Conservation (phyloP, 2,329 filamentous ascomycete genomes). For the Paramyrothecium roridum region DNA sequence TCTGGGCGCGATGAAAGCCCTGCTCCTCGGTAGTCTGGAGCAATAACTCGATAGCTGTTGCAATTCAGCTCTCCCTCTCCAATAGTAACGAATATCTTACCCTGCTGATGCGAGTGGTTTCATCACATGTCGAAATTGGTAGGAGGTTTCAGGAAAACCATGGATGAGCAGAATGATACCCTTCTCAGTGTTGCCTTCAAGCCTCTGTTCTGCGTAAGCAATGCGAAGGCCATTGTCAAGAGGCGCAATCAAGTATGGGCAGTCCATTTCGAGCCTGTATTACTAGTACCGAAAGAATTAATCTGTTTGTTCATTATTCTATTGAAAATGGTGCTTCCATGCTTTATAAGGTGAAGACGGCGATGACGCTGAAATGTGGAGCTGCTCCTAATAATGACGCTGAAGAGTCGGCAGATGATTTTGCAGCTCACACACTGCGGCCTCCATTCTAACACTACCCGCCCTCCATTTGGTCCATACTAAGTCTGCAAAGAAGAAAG, state of each 20-base stretch:
- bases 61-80: not conserved
- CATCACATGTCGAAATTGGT: slow-evolving; percentile 38
- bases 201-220: not conserved
- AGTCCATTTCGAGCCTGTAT: not conserved
- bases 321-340: not conserved
- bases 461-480: too few relatives aligned
- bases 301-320: not conserved
- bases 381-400: too few relatives aligned
- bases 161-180: slow-evolving; percentile 41
- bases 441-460: too few relatives aligned
- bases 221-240: not conserved
- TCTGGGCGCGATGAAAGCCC: slow-evolving; percentile 30
- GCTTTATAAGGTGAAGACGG: slow-evolving; percentile 3
- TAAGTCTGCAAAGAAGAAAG: too few relatives aligned
- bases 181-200: not conserved
- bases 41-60: slow-evolving; percentile 24
- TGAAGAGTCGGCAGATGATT: too few relatives aligned
- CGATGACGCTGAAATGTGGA: not conserved
- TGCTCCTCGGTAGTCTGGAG: slow-evolving; percentile 36
- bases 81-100: slow-evolving; percentile 12
- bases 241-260: not conserved
- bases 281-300: not conserved
- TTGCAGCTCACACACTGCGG: too few relatives aligned
- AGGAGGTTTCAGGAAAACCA: slow-evolving; percentile 43
- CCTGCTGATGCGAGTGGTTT: slow-evolving; percentile 30